Evolutionary conservation across 1,284 basidiomycete genomes (phyloP).

Genomic region (Mycosarcoma mackinlayi): DNA sequence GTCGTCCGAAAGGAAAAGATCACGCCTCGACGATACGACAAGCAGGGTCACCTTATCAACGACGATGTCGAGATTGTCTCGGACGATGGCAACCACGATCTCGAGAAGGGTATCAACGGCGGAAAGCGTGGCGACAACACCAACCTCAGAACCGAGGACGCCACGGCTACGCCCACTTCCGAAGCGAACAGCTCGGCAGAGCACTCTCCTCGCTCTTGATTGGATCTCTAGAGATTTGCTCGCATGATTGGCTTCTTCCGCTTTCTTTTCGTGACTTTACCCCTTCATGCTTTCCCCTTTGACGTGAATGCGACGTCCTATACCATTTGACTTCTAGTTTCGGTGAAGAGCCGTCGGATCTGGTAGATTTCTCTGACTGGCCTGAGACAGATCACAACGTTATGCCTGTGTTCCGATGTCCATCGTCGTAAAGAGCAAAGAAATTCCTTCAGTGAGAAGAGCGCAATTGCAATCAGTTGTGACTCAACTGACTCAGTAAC

Average conservation of each 20-base stretch:
- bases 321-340: conserved; percentile 15
- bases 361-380: too few relatives aligned
- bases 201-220: conserved; percentile 22
- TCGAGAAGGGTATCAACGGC: conserved; percentile 30
- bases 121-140: conserved; percentile 23
- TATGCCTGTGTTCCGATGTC: too few relatives aligned
- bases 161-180: conserved; percentile 30
- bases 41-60: conserved; percentile 51
- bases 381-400: neutral
- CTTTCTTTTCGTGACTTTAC: neutral
- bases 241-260: neutral
- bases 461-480: too few relatives aligned
- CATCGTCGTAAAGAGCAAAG: too few relatives aligned
- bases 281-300: neutral
- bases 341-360: too few relatives aligned
- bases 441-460: too few relatives aligned
- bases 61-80: conserved; percentile 45
- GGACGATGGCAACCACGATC: conserved; percentile 26
- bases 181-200: conserved; percentile 29
- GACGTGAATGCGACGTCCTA: conserved; percentile 26
- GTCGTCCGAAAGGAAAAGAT: conserved; percentile 56
- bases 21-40: conserved; percentile 62
- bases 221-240: conserved; percentile 8
- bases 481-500: too few relatives aligned
- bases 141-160: conserved; percentile 34